Percentiles rank a stretch among this genome's conserved stretches.
phyloP scores from a whole-genome alignment of 495 filamentous ascomycete genomes.

The Hypoxylon fuscum region DNA sequence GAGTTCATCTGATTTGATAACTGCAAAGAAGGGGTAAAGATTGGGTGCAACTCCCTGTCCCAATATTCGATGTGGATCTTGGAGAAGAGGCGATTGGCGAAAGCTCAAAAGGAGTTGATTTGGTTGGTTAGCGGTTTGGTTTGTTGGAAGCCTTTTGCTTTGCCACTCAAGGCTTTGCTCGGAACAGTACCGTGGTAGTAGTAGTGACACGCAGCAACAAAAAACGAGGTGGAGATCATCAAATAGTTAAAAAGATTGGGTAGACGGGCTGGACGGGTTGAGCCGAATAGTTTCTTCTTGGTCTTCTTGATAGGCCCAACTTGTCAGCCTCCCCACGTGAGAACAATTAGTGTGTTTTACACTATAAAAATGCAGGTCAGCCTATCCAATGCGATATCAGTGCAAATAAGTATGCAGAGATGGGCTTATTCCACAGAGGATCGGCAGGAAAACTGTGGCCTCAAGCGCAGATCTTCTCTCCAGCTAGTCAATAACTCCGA shows the following conservation, averaged over 20 bases:
- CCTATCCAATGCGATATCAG: slow-evolving; percentile 4
- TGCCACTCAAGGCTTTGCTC: slow-evolving; percentile 10
- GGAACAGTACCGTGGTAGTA: background rate
- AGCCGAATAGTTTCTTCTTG: slow-evolving; percentile 9
- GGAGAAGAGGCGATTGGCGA: slow-evolving; percentile 12
- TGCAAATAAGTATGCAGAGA: slow-evolving; percentile 19
- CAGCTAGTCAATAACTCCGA: slow-evolving; percentile 35
- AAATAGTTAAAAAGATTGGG: slow-evolving; percentile 5
- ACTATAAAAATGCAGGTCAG: slow-evolving; percentile 16
- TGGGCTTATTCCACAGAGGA: slow-evolving; percentile 31
- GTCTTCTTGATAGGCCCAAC: slow-evolving; percentile 17
- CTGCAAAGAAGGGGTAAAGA: too few species aligned
- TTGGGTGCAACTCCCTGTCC: too few species aligned
- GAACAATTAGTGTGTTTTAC: slow-evolving; percentile 8
- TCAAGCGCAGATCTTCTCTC: slow-evolving; percentile 35
- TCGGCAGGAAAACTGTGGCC: slow-evolving; percentile 32
- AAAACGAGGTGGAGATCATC: slow-evolving; percentile 2
- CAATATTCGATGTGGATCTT: slow-evolving; percentile 21
- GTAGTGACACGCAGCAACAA: background rate
- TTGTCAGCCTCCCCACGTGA: slow-evolving; percentile 38
- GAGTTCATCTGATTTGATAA: background rate
- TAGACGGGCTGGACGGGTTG: slow-evolving; percentile 17
- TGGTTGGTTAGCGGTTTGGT: background rate
- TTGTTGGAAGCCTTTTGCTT: background rate
- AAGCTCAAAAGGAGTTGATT: background rate